phyloP scores from a whole-genome alignment of 179 eudicot species.

The Monotropa hypopitys region DNA sequence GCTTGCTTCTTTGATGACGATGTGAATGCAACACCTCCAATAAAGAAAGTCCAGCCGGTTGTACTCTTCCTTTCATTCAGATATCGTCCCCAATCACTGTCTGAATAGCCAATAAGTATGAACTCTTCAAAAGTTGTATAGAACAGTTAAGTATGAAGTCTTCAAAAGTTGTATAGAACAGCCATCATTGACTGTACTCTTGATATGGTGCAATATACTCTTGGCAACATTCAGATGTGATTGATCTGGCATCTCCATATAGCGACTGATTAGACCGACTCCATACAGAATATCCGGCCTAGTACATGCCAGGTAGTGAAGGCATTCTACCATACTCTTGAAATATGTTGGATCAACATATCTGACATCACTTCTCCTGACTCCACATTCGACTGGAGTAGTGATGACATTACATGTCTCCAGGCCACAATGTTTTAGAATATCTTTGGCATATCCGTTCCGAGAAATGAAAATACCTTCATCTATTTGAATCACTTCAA shows the following conservation, averaged over 20 bases:
- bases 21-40: neutral
- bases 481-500: neutral
- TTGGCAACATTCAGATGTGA: neutral
- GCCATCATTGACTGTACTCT: neutral
- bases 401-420: neutral
- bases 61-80: neutral
- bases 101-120: neutral
- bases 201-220: neutral
- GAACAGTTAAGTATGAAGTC: neutral
- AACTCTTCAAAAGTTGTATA: neutral
- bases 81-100: neutral
- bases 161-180: neutral
- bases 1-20: neutral
- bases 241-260: neutral
- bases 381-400: neutral
- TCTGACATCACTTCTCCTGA: neutral
- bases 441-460: neutral
- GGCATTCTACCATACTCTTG: neutral
- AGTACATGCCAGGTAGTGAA: neutral
- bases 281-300: neutral
- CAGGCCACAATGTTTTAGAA: neutral
- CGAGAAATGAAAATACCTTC: neutral
- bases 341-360: neutral
- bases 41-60: neutral
- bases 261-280: neutral